phyloP scores from a whole-genome alignment of 805 yeast genomes.

The Lipomyces oligophaga region DNA sequence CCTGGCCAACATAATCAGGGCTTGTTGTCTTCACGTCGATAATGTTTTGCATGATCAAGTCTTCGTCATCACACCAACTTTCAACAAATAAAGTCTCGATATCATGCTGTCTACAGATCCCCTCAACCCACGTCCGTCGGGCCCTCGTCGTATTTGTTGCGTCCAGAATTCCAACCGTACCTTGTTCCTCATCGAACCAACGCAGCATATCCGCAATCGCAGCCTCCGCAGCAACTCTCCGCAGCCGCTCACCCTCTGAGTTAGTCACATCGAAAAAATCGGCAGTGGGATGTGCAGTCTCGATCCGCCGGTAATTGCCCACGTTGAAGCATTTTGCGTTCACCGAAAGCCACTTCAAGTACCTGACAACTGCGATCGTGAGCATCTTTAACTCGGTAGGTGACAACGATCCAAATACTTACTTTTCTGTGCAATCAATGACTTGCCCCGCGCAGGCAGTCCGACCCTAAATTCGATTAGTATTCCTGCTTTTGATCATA shows the following conservation, averaged over 20 bases:
- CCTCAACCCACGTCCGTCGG: slow-evolving; percentile 62
- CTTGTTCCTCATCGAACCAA: slow-evolving; percentile 78
- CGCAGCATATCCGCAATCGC: slow-evolving; percentile 78
- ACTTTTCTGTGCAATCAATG: slow-evolving; percentile 86
- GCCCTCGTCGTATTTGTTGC: slow-evolving; percentile 83
- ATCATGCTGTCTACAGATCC: slow-evolving; percentile 54
- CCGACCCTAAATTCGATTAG: slow-evolving; percentile 39
- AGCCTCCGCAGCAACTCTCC: slow-evolving; percentile 63
- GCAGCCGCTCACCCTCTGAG: slow-evolving; percentile 55
- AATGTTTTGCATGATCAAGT: slow-evolving; percentile 71
- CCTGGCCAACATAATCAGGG: slow-evolving; percentile 70
- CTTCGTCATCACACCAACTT: slow-evolving; percentile 82
- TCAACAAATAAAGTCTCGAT: slow-evolving; percentile 92
- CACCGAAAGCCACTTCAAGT: slow-evolving; percentile 87
- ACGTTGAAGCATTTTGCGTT: slow-evolving; percentile 85
- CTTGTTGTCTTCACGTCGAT: slow-evolving; percentile 81
- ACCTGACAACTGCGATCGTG: slow-evolving; percentile 57
- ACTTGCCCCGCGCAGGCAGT: slow-evolving; percentile 70
- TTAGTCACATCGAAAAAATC: slow-evolving; percentile 72
- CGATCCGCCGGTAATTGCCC: slow-evolving; percentile 73
- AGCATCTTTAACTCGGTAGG: not conserved
- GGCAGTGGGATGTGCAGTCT: slow-evolving; percentile 62
- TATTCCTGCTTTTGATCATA: no score
- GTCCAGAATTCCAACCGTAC: slow-evolving; percentile 89
- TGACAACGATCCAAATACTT: slow-evolving; percentile 8